A percentile compares a stretch with the other conserved stretches of the same genome.
Evolutionary conservation across 495 filamentous ascomycete genomes (phyloP).

Genomic region (Penicillium odoratum): DNA sequence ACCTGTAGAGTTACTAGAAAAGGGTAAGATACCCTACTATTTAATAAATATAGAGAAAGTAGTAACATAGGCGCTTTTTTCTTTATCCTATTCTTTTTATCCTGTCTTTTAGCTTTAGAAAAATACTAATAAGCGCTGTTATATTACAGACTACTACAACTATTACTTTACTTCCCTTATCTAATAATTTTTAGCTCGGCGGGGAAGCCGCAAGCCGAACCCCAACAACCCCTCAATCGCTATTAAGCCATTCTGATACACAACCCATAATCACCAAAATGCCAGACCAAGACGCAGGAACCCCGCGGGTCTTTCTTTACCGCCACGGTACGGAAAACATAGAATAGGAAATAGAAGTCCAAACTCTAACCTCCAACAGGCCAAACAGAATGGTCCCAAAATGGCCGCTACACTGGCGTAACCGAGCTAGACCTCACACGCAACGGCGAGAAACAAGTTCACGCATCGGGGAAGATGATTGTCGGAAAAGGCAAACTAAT

Average conservation of each 20-base stretch:
- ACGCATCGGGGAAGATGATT: conserved; percentile 65
- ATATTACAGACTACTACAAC: too few relatives aligned
- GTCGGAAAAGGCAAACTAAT: conserved; percentile 76
- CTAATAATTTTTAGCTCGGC: too few relatives aligned
- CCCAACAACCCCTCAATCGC: too few relatives aligned
- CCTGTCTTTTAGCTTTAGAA: too few relatives aligned
- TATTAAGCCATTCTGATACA: not conserved
- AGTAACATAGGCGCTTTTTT: too few relatives aligned
- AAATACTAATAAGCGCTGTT: too few relatives aligned
- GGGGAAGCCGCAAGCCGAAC: too few relatives aligned
- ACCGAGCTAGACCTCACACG: conserved; percentile 81
- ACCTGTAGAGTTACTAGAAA: too few relatives aligned
- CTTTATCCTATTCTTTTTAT: too few relatives aligned
- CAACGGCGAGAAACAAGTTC: conserved; percentile 71
- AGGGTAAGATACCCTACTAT: too few relatives aligned
- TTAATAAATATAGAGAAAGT: too few relatives aligned
- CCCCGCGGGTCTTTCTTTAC: conserved; percentile 40
- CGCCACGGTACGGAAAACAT: conserved; percentile 32
- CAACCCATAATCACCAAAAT: conserved; percentile 21
- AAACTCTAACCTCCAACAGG: conserved; percentile 30
- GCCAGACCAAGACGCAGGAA: conserved; percentile 48
- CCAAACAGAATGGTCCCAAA: conserved; percentile 88
- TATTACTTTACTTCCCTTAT: too few relatives aligned
- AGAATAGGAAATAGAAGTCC: not conserved
- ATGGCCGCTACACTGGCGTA: conserved; percentile 77